Evolutionary conservation across 768 basidiomycete genomes (phyloP).

Genomic region (Polyporus arcularius): DNA sequence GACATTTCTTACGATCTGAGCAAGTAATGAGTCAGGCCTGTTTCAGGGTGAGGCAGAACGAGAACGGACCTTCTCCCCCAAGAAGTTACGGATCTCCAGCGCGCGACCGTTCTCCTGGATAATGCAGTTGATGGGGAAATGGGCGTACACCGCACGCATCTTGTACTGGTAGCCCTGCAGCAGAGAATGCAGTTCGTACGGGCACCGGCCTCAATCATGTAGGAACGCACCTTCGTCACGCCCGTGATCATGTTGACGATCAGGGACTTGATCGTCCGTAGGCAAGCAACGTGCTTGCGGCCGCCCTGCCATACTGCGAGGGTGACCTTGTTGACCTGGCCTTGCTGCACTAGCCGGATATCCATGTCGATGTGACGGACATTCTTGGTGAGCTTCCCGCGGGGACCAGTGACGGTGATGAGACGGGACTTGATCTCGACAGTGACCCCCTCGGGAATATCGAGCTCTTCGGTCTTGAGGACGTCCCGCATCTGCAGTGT

Average conservation of each 20-base stretch:
- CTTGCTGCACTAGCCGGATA: conserved; percentile 72
- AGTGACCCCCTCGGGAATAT: conserved; percentile 82
- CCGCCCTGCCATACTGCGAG: conserved; percentile 98
- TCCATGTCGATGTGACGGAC: conserved; percentile 95
- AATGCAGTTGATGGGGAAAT: conserved; percentile 99
- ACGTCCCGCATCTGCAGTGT: conserved; percentile 82
- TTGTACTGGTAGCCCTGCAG: conserved; percentile 97
- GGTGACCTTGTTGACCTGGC: conserved; percentile 77
- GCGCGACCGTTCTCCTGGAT: conserved; percentile 72
- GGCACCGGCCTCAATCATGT: neutral
- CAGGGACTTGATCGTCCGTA: conserved; percentile 92
- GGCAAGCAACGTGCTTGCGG: conserved; percentile 97
- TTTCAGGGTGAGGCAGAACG: neutral
- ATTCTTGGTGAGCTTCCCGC: conserved; percentile 90
- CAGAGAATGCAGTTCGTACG: neutral
- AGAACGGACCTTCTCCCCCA: conserved; percentile 84
- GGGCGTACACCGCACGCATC: conserved; percentile 99
- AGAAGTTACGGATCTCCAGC: conserved; percentile 92
- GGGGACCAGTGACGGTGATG: conserved; percentile 89
- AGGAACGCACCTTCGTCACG: conserved; percentile 77
- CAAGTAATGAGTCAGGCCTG: neutral
- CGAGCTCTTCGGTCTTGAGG: conserved; percentile 90
- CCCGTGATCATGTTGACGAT: conserved; percentile 98
- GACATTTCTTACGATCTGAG: conserved; percentile 87
- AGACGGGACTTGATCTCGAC: conserved; percentile 89